Base-by-base conservation (phyloP, 2,329 filamentous ascomycete species). In the Fusarium sp. region DNA sequence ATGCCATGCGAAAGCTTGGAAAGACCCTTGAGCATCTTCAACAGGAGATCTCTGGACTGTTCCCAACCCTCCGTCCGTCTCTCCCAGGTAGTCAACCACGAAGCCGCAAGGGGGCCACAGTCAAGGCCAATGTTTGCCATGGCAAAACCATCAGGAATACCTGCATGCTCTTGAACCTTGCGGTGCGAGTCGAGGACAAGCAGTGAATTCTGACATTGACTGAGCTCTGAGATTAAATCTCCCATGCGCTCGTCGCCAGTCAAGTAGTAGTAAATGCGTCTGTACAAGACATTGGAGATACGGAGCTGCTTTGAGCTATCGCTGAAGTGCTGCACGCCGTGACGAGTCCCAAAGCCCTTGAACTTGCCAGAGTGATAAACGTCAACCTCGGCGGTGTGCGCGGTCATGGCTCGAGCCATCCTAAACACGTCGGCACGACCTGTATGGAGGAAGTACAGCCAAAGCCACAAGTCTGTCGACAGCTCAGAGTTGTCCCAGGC, bases 401-500 rank as follows among this genome's bases (percentile, higher is more conserved):
- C 83, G 0, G 87, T 87, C 71, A 90, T 81, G 1, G 88, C 87
- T 74, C 91, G 89, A 0, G 89, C 89, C 64, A 91, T 86, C 3
- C 87, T 85, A 75, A 88, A 92, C 3, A 90, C 86, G 68, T 90
- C 88, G 2, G 85, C 84, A 10, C 86, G 83, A 0, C 89, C 89
- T 0, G 89, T 91, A 32, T 87, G 87, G 3, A 92, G 84, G 79
- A 91, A 92, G 68, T 90, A 88, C 4, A 86, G 85, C 90, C 90
- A 91, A 66, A 91, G 86, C 81, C 87, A 91, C 4, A 91, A 79
- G 71, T 92, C 89, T 0, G 90, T 88, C 0, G 90, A 91, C 0
- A 92, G 82, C 78, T 92, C 90, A 0, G 87, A 89, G 76, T 91
- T 92, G 68, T 91, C 90, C 90, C 90, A 92, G 0, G 89, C 89